Evolutionary conservation across 2,329 filamentous ascomycete genomes (phyloP), one percentile per base, ranked within the genome.

Genomic region (Pseudogymnoascus sp.): DNA sequence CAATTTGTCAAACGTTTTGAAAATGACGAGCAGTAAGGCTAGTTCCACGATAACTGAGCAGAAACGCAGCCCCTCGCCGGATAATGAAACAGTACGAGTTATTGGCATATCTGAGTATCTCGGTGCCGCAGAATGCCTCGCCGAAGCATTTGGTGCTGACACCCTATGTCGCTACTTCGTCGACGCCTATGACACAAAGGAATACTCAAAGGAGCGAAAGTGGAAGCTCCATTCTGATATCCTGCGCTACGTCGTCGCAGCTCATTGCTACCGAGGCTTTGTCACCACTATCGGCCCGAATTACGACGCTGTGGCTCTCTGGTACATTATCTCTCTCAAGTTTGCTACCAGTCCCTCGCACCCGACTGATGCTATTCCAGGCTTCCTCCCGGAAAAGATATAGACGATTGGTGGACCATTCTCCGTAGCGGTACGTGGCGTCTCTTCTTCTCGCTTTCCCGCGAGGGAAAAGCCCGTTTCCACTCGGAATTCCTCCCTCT

Each of bases 171-270:
- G 82, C 71, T 94, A 92, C 74, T 84, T 90, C 67, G 77, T 92
- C 67, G 82, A 89, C 68, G 83, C 84, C 48, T 83, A 86, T 62
- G 87, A 90, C 70, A 81, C 83, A 74, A 77, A 77, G 63, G 72
- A 78, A 63, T 82, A 81, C 74, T 79, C 82, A 55, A 78, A 83
- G 68, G 82, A 89, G 71, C 77, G 84, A 69, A 86, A 85, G 70
- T 94, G 87, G 85, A 82, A 83, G 65, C 77, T 94, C 48, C 89
- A 94, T 72, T 79, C 88, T 65, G 81, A 86, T 70, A 86, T 91
- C 66, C 82, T 92, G 77, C 85, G 84, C 66, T 92, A 90, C 73
- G 80, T 90, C 66, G 85, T 85, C 57, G 88, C 89, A 61, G 84
- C 88, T 62, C 88, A 91, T 71, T 84, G 83, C 72, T 79, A 88